phyloP scores from a whole-genome alignment of 1,284 basidiomycete genomes.

The Xerocomus tenax region DNA sequence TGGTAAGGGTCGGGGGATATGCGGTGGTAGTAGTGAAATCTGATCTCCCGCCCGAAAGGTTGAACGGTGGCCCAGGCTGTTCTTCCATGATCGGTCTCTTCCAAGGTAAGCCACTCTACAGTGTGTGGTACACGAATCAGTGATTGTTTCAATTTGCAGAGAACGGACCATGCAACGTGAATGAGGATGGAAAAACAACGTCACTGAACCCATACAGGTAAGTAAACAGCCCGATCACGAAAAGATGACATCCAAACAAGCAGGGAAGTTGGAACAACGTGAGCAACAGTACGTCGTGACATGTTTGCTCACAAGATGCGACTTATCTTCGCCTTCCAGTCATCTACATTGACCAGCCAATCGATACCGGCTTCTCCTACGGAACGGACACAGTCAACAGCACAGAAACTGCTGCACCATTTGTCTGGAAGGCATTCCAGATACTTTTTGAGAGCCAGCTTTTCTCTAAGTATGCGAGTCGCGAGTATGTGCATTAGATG shows the following conservation, averaged over 20 bases:
- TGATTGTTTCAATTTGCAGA: constrained; percentile 11
- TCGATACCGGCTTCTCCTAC: constrained; percentile 60
- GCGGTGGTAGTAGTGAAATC: constrained; percentile 17
- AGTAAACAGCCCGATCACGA: neutral
- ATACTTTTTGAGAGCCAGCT: constrained; percentile 54
- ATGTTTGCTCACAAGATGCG: neutral
- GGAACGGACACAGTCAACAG: constrained; percentile 50
- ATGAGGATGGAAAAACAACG: constrained; percentile 21
- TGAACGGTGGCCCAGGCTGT: constrained; percentile 36
- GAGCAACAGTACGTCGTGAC: constrained; percentile 47
- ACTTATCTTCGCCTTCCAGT: constrained; percentile 32
- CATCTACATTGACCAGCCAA: constrained; percentile 71
- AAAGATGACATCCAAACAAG: constrained; percentile 1
- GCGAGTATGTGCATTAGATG: constrained; percentile 38
- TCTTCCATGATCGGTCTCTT: constrained; percentile 41
- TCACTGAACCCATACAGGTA: constrained; percentile 29
- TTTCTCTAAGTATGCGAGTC: constrained; percentile 49
- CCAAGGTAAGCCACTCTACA: constrained; percentile 25
- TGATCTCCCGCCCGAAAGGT: constrained; percentile 18
- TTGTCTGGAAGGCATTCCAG: constrained; percentile 60
- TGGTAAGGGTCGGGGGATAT: constrained; percentile 37
- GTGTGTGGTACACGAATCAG: neutral
- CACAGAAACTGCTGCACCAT: constrained; percentile 41
- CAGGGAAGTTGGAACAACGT: constrained; percentile 58
- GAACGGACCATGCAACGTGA: constrained; percentile 27